Evolutionary conservation across 108 stramenopile genomes (phyloP), one percentile per base, ranked within the genome.

Genomic region (Poteriospumella lacustris): DNA sequence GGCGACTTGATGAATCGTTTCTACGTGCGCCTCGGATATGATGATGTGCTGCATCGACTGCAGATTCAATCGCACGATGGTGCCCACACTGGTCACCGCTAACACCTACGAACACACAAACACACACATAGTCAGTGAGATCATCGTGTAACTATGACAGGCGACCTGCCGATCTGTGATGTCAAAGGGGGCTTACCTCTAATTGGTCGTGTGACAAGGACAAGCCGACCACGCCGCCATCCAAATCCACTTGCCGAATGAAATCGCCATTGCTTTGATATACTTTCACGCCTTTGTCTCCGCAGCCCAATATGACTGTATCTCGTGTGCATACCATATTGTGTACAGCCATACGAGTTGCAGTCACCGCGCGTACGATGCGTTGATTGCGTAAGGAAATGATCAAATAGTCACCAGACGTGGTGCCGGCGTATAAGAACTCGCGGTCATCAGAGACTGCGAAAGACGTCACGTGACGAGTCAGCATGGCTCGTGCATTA

Each of bases 221-320:
- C 73, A 87, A 41, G 39, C 82, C 77, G 28, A 87, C 77, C 24
- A 87, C 85, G 34, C 75, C 83, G 19, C 85, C 87, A 28, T 79
- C 59, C n/a, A 87, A 60, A 34, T 44, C 26, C 24, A 76, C 34
- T 75, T 85, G 81, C 31, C 68, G 80, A 19, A 81, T 60, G 67
- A 82, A 80, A 33, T 80, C 29, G 58, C 78, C 26, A 75, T 3
- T 1, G 1, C 42, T 12, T 82, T 85, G 69, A 88, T 64, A 89
- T 0, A 68, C 19, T 9, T 85, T 86, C 12, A 89, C 43, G 0
- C 85, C 86, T 1, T 85, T 87, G 70, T 89, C 88, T n/a, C 87
- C 87, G 42, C 86, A 85, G 0, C 82, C 85, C 26, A 81, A 36
- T 1, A 82, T 29, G 2, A 84, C 58, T n/a, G 82, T 81, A 1